Evolutionary conservation across 805 yeast genomes (phyloP).

Genomic region (Candida sonorensis): DNA sequence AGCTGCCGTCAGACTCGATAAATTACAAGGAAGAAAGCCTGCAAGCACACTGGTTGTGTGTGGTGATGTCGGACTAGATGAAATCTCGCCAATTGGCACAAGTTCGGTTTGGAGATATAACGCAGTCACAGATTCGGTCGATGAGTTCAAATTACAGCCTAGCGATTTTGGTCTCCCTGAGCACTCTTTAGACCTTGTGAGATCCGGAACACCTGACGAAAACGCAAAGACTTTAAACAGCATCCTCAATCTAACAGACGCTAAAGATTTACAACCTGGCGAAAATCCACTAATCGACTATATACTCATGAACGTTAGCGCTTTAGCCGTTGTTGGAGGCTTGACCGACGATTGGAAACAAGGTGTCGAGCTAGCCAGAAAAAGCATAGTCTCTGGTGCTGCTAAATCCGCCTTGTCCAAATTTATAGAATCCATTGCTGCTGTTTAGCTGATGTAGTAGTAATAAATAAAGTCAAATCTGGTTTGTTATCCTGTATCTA

Average conservation of each 20-base stretch:
- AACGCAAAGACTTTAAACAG: constrained; percentile 58
- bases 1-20: constrained; percentile 63
- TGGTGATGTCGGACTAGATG: constrained; percentile 91
- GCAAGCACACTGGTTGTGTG: constrained; percentile 75
- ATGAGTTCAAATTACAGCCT: constrained; percentile 48
- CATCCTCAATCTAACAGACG: constrained; percentile 38
- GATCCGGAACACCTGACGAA: constrained; percentile 80
- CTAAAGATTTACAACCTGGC: constrained; percentile 32
- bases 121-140: constrained; percentile 33
- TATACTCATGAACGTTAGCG: constrained; percentile 85
- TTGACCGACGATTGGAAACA: constrained; percentile 59
- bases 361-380: constrained; percentile 71
- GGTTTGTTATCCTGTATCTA: too few relatives aligned
- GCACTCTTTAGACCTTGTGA: constrained; percentile 61
- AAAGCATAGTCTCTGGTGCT: constrained; percentile 58
- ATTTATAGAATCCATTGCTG: constrained; percentile 38
- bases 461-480: too few relatives aligned
- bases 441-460: constrained; percentile 1
- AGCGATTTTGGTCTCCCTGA: constrained; percentile 74
- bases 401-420: constrained; percentile 54
- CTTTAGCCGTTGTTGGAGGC: constrained; percentile 76
- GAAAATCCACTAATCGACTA: constrained; percentile 76
- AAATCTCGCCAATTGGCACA: constrained; percentile 82
- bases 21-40: constrained; percentile 33
- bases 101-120: constrained; percentile 70